Evolutionary conservation across 371 early-diverging fungal species (phyloP), one percentile per base, ranked within the genome.

Genomic region (Apophysomyces variabilis): DNA sequence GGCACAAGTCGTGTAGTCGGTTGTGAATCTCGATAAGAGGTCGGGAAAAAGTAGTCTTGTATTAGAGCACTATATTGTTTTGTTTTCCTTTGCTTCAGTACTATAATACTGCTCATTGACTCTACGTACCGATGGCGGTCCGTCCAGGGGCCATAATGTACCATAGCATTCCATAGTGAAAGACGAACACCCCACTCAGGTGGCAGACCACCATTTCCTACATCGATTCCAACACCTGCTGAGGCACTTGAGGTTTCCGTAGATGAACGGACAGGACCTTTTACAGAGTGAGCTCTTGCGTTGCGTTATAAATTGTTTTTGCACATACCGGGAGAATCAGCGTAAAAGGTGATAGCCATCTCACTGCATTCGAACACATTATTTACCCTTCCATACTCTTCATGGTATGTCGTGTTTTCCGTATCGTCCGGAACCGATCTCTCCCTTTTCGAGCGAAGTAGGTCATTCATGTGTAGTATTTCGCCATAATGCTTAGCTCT

Each of bases 101-200:
- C 18, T 26, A 35, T 11, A n/a, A 5, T 18, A 5, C 21, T 9
- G 32, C 32, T 26, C 32, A 3, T 26, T 26, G 3, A 6, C 9
- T 9, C 7, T 5, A 62, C 41, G 21, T 68, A 87, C 87, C 92
- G 71, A 62, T 95, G 94, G n/a, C 93, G 84, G 75, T 93, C 91
- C 0, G 94, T 85, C 95, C 95, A 95, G 6, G 95, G 94, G 0
- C 95, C 95, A 71, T 94, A 95, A 35, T 90, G 83, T 0, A 93
- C 54, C 7, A 83, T 78, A 3, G 86, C 89, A 58, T 91, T 87
- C 64, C 78, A 74, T 50, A 90, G 66, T 6, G 75, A 77, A 5
- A 93, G 44, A 4, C 90, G 89, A 4, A 90, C 71, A 5, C 90
- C 90, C 92, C 92, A 92, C 70, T 92, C 88, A 26, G 94, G 92